phyloP scores from a whole-genome alignment of 352 stramenopile species.

The Elongisporangium undulatum region DNA sequence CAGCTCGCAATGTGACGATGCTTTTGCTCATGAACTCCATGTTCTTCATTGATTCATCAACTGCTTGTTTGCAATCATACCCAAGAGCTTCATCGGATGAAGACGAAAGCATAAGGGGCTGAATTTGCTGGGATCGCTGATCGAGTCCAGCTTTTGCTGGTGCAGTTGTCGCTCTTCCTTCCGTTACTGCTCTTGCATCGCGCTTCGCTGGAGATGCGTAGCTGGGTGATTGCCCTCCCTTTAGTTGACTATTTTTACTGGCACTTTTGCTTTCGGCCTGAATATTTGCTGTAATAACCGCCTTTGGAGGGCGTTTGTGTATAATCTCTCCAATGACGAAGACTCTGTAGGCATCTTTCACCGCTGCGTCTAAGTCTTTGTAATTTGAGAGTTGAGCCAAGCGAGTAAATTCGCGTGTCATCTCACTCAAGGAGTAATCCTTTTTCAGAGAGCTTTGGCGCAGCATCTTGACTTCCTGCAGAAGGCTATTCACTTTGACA shows the following conservation, averaged over 20 bases:
- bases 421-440: constrained; percentile 73
- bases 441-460: constrained; percentile 75
- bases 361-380: constrained; percentile 73
- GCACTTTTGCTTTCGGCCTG: constrained; percentile 1
- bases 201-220: not conserved
- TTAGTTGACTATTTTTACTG: constrained; percentile 5
- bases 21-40: constrained; percentile 81
- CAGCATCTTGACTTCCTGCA: constrained; percentile 71
- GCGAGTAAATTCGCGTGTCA: constrained; percentile 71
- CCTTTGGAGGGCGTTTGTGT: constrained; percentile 54
- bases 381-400: constrained; percentile 69
- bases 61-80: constrained; percentile 72
- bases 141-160: not conserved
- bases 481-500: constrained; percentile 66
- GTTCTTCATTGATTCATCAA: constrained; percentile 74
- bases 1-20: constrained; percentile 52
- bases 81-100: constrained; percentile 42
- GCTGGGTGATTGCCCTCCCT: constrained; percentile 7
- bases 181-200: not conserved
- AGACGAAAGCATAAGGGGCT: not conserved
- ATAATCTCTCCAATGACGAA: constrained; percentile 68
- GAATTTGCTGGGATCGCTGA: constrained; percentile 2
- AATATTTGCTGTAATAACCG: constrained; percentile 6
- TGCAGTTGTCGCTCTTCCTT: constrained; percentile 3
- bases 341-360: constrained; percentile 77